Evolutionary conservation across 306 rosid genomes (phyloP).

Genomic region (Arachis hypogaea): DNA sequence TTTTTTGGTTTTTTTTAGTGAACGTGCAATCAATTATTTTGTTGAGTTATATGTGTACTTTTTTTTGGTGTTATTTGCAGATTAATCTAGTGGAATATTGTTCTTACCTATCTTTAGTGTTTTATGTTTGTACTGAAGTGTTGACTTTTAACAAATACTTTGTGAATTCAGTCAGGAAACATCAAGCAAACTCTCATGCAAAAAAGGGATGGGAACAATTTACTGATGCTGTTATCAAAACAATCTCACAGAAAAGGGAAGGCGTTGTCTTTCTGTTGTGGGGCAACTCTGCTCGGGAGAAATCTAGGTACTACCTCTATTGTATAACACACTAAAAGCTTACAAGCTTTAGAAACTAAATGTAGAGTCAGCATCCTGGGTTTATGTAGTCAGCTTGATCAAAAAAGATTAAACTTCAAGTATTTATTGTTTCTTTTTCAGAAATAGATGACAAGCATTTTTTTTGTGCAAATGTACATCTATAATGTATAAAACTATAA

Average conservation of each 20-base stretch:
- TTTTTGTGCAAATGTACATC: background rate
- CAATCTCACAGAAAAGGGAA: slow-evolving; percentile 78
- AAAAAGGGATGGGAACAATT: slow-evolving; percentile 97
- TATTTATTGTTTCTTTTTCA: background rate
- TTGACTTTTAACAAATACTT: slow-evolving; percentile 10
- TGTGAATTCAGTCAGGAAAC: slow-evolving; percentile 71
- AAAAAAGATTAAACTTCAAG: background rate
- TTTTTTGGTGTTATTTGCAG: background rate
- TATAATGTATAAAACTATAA: background rate
- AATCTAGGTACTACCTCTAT: slow-evolving; percentile 57
- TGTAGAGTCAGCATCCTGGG: background rate
- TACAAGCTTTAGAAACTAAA: slow-evolving; percentile 14
- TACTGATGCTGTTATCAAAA: slow-evolving; percentile 84
- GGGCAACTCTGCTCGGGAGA: slow-evolving; percentile 94
- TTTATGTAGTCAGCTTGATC: background rate
- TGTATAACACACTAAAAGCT: background rate
- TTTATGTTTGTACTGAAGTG: too few species aligned
- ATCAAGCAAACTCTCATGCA: slow-evolving; percentile 91
- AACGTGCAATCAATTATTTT: background rate
- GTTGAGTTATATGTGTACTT: slow-evolving; percentile 12
- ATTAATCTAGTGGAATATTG: slow-evolving; percentile 6
- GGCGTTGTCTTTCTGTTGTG: slow-evolving; percentile 88
- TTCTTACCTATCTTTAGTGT: slow-evolving; percentile 15
- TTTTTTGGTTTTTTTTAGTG: slow-evolving; percentile 2
- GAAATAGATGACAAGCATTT: background rate